Percentiles rank a stretch among this genome's conserved stretches.
Evolutionary conservation across 1,284 basidiomycete species (phyloP).

Genomic region (Irpex sp.): DNA sequence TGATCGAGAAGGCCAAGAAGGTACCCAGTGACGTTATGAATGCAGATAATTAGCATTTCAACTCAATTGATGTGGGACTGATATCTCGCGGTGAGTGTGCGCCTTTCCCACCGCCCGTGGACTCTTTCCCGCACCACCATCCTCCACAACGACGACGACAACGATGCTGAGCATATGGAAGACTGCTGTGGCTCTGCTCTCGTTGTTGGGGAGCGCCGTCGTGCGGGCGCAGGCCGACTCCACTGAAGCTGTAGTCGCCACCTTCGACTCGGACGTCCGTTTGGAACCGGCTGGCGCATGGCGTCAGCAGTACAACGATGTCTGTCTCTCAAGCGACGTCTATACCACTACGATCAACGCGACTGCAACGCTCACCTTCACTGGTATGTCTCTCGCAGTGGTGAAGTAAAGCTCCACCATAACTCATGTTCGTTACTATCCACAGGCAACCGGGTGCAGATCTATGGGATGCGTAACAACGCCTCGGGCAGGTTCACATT

Average conservation of each 20-base stretch:
- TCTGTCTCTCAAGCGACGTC: slow-evolving; percentile 8
- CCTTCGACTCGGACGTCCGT: slow-evolving; percentile 15
- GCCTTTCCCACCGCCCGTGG: background rate
- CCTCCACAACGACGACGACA: background rate
- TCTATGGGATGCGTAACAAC: slow-evolving; percentile 14
- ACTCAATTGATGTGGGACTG: background rate
- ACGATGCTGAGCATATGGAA: background rate
- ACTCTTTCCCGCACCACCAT: background rate
- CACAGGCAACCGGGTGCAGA: slow-evolving; percentile 15
- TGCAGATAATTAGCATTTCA: background rate
- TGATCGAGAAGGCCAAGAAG: background rate
- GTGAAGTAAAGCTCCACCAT: background rate
- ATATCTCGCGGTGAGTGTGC: background rate
- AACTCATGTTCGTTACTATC: background rate
- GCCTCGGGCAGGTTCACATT: slow-evolving; percentile 15
- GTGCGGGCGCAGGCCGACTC: slow-evolving; percentile 1
- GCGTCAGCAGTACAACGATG: slow-evolving; percentile 4
- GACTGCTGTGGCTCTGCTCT: background rate
- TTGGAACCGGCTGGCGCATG: slow-evolving; percentile 13
- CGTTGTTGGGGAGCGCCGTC: background rate
- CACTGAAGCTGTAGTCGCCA: slow-evolving; percentile 3
- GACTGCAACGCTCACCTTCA: slow-evolving; percentile 12
- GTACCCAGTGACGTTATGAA: background rate
- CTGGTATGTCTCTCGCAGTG: slow-evolving; percentile 5
- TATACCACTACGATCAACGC: slow-evolving; percentile 17